Evolutionary conservation across 495 filamentous ascomycete species (phyloP), one percentile per base, ranked within the genome.

Genomic region (Margaritispora aquatica): DNA sequence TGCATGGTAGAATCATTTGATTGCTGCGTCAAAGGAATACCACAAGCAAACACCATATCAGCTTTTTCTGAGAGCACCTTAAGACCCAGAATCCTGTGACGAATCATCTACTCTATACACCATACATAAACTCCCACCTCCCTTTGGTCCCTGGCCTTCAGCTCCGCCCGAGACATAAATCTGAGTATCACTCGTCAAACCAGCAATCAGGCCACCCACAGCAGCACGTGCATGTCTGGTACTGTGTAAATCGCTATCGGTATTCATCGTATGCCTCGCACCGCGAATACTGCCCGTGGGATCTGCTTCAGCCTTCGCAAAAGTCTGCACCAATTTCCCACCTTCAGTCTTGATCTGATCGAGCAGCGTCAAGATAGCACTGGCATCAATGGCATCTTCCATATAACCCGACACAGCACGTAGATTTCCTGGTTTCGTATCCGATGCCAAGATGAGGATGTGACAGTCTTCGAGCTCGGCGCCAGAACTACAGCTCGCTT

Each of bases 381-480:
- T 22, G 27, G 66, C 66, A 61, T 68, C 63, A 17, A 68, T 68
- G 1, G 60, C 60, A 59, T 68, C 63, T 22, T 63, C 55, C 63
- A 68, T 66, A 54, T 63, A 66, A 2, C 44, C 46, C 0, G 63
- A 66, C n/a, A 54, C 41, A 19, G 63, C 66, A 47, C 64, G 61
- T 1, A 62, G 61, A 34, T 34, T 55, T 13, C 55, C 58, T 31
- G 46, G 9, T 41, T 49, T 47, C n/a, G 58, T 23, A n/a, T 62
- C 58, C 48, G 63, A 68, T 60, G 60, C 63, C 49, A 66, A 50
- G 19, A 66, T 59, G 48, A 66, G 61, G 46, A 68, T 63, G 23
- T 66, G 63, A 49, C 58, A 63, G 38, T 66, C 63, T 56, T 68
- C 63, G 3, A 68, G 65, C 21, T 68, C 66, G 3, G 61, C 63